Evolutionary conservation across 768 basidiomycete genomes (phyloP).

Genomic region (Cystobasidium ongulense): DNA sequence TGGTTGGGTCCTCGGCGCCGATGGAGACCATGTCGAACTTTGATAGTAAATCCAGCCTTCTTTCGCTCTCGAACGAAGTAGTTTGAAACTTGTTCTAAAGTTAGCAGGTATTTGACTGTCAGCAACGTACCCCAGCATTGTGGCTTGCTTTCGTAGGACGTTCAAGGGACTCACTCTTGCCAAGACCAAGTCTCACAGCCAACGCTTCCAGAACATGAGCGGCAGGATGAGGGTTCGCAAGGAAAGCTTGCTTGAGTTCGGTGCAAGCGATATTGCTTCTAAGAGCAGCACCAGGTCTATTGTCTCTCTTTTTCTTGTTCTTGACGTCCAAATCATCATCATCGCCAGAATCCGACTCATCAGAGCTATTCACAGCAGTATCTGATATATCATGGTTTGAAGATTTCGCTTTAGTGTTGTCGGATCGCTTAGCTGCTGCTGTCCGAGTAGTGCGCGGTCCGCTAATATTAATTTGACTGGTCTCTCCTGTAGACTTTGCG

Average conservation of each 20-base stretch:
- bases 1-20: neutral
- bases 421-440: neutral
- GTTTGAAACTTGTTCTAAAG: conserved; percentile 27
- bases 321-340: neutral
- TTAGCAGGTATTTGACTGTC: neutral
- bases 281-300: conserved; percentile 12
- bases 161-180: conserved; percentile 24
- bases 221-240: conserved; percentile 22
- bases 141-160: neutral
- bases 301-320: neutral
- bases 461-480: neutral
- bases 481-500: neutral
- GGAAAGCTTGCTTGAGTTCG: conserved; percentile 11
- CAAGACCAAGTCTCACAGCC: conserved; percentile 15
- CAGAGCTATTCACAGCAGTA: neutral
- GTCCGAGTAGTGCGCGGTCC: neutral
- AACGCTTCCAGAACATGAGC: conserved; percentile 15
- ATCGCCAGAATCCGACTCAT: conserved; percentile 8
- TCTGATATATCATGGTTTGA: neutral
- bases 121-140: neutral
- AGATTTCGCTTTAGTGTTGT: neutral
- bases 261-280: conserved; percentile 21
- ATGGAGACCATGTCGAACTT: conserved; percentile 24
- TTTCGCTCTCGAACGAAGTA: conserved; percentile 29
- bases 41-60: conserved; percentile 29